Evolutionary conservation across 768 basidiomycete genomes (phyloP).

Genomic region (Porpolomopsis calyptriformis): DNA sequence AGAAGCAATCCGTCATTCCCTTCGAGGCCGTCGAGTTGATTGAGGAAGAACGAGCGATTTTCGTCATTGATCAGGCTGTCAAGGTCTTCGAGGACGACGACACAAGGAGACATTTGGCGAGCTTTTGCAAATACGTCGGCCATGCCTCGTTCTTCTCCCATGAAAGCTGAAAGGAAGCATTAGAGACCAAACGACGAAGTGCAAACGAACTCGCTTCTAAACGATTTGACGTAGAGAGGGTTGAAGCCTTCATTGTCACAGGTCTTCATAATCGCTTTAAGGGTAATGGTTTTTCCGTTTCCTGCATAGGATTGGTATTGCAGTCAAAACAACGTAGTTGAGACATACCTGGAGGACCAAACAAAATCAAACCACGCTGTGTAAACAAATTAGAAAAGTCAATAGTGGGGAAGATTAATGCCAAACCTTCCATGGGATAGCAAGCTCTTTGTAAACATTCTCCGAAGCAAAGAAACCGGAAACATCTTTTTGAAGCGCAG

Average conservation of each 20-base stretch:
- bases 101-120: conserved; percentile 57
- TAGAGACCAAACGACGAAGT: not conserved
- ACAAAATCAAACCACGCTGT: conserved; percentile 73
- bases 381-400: not conserved
- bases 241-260: conserved; percentile 51
- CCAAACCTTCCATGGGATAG: conserved; percentile 73
- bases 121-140: conserved; percentile 60
- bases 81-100: conserved; percentile 47
- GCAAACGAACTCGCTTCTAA: conserved; percentile 40
- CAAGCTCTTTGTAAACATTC: conserved; percentile 57
- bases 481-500: conserved; percentile 58
- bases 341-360: conserved; percentile 60
- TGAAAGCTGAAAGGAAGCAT: conserved; percentile 30
- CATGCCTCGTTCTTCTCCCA: conserved; percentile 61
- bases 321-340: not conserved
- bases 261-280: conserved; percentile 75
- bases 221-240: conserved; percentile 76
- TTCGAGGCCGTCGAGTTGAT: conserved; percentile 73
- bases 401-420: not conserved
- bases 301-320: conserved; percentile 26
- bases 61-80: conserved; percentile 70
- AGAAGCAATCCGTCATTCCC: conserved; percentile 72
- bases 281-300: conserved; percentile 76
- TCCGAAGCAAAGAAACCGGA: conserved; percentile 75
- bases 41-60: conserved; percentile 83